phyloP scores from a whole-genome alignment of 176 grass and related monocot species.

The Bothriochloa decipiens region DNA sequence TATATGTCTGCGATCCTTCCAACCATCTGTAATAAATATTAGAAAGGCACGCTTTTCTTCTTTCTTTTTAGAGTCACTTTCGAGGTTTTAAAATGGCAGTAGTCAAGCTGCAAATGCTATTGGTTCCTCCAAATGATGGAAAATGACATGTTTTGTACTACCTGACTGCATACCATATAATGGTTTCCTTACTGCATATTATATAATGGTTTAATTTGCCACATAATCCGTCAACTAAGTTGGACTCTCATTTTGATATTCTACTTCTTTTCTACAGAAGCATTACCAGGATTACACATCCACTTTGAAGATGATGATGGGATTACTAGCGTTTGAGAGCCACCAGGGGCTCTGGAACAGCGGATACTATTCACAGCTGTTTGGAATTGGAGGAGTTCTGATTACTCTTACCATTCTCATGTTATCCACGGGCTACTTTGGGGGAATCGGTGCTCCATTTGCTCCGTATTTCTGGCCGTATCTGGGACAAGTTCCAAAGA shows the following conservation, averaged over 20 bases:
- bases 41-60: constrained; percentile 24
- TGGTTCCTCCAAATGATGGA: neutral
- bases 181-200: neutral
- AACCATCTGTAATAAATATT: constrained; percentile 19
- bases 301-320: constrained; percentile 51
- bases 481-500: constrained; percentile 69
- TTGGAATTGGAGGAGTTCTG: constrained; percentile 85
- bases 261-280: constrained; percentile 37
- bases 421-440: constrained; percentile 78
- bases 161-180: neutral
- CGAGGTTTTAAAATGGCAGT: neutral
- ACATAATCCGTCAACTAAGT: neutral
- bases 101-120: neutral
- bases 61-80: constrained; percentile 27
- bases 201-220: neutral
- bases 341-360: constrained; percentile 69
- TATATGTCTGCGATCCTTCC: constrained; percentile 24
- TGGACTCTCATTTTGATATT: constrained; percentile 36
- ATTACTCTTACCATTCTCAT: constrained; percentile 67
- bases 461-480: constrained; percentile 68
- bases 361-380: constrained; percentile 69
- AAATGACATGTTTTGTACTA: constrained; percentile 28
- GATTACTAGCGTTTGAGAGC: constrained; percentile 68
- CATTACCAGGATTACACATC: constrained; percentile 1
- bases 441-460: constrained; percentile 71